A percentile compares a stretch with the other conserved stretches of the same genome.
Evolutionary conservation across 2,329 filamentous ascomycete species (phyloP).

Genomic region (Ustilaginoidea virens): DNA sequence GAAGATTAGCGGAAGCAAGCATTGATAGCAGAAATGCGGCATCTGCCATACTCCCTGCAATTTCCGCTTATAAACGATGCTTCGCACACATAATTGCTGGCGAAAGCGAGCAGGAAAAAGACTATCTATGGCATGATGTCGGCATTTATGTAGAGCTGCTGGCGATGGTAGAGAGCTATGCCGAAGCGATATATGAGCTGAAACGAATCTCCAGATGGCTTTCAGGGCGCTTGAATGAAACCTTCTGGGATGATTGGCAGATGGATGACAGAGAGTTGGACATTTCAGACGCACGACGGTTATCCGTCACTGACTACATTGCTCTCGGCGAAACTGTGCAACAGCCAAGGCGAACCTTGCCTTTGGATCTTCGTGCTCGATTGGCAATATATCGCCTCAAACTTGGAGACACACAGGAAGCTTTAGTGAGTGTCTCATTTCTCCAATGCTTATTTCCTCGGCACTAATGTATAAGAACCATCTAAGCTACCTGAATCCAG

Average conservation of each 20-base stretch:
- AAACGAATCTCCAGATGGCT: slow-evolving; percentile 70
- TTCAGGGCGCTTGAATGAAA: slow-evolving; percentile 57
- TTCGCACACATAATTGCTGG: slow-evolving; percentile 25
- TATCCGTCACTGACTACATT: slow-evolving; percentile 43
- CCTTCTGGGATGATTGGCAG: slow-evolving; percentile 57
- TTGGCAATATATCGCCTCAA: slow-evolving; percentile 71
- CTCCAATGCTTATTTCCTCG: too few relatives aligned
- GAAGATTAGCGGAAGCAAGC: slow-evolving; percentile 41
- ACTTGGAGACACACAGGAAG: slow-evolving; percentile 54
- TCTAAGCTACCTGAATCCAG: slow-evolving; percentile 54
- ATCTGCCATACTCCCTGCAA: slow-evolving; percentile 21
- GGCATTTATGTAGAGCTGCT: slow-evolving; percentile 77
- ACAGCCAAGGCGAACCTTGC: slow-evolving; percentile 55
- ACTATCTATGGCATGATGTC: slow-evolving; percentile 62
- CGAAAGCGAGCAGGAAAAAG: slow-evolving; percentile 16
- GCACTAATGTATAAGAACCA: slow-evolving; percentile 36
- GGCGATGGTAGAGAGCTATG: slow-evolving; percentile 44
- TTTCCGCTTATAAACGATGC: slow-evolving; percentile 31
- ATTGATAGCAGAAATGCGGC: slow-evolving; percentile 34
- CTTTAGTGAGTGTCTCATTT: slow-evolving; percentile 35
- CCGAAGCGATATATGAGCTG: slow-evolving; percentile 51
- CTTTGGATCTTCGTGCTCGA: slow-evolving; percentile 69
- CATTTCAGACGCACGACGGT: slow-evolving; percentile 50
- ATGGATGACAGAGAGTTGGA: slow-evolving; percentile 88
- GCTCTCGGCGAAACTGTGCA: too few relatives aligned